Base-by-base conservation (phyloP, 495 filamentous ascomycete species). In the Lasiosphaeris hirsuta region DNA sequence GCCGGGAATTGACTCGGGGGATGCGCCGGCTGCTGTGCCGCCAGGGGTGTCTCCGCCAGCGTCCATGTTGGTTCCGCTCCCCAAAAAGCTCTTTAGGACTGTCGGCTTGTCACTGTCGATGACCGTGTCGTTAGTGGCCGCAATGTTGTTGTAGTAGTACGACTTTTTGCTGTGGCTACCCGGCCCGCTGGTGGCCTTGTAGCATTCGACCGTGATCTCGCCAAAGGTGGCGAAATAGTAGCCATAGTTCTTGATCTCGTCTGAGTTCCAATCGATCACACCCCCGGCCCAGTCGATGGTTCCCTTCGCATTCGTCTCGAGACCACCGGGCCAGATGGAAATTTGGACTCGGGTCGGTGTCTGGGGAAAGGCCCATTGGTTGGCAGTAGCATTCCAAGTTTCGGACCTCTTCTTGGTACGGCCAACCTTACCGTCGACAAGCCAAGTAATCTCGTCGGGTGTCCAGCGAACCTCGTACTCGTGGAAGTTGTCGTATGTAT, bases 241-340 rank as follows among this genome's bases (percentile, higher is more conserved):
- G 9, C 89, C 89, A 66, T 85, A 75, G 40, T 86, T 75, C 78
- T 92, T 75, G 79, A 96, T 92, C 68, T 93, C 88, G 47, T 77
- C 75, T 61, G 79, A 83, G 68, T 89, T 81, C 94, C 94, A 98
- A 74, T 95, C 80, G 60, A 98, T 90, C 55, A 79, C 72, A 58
- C 94, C 94, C 63, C 94, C 94, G 11, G 94, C 87, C 94, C 94
- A 98, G 46, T 83, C 81, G 59, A 96, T 84, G 13, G 94, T 97
- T 58, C 95, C 94, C 64, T 86, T 54, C 30, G 82, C 88, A 68
- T 96, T 96, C 71, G 82, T 80, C 17, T 84, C 71, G 45, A 86
- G 79, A 64, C 94, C 94, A 60, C 90, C 94, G 56, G 94, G 95
- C 94, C 94, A 98, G 67, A 97, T 84, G 10, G 95, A 97, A 59